Base-by-base conservation (phyloP, 257 asterid genomes). In the Asclepias syriaca region DNA sequence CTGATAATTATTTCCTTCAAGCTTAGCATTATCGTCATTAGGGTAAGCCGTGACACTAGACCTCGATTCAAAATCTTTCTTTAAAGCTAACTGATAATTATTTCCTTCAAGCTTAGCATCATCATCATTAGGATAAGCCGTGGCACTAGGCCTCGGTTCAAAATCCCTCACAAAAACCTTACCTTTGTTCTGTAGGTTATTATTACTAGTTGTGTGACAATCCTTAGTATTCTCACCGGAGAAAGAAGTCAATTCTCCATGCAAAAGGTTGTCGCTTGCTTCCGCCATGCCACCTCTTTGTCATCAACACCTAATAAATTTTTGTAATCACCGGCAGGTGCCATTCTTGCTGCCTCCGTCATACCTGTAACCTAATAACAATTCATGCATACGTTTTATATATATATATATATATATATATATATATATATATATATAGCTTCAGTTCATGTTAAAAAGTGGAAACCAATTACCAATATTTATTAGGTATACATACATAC, bases 31-130 rank as follows among this genome's bases (percentile, higher is more conserved):
- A 11, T 13, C 64, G 1, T 57, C 34, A 22, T 57, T 3, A 1
- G 1, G 27, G 27, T 84, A 84, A 4, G 80, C 46, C 0, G 80
- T 56, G 5, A 13, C 2, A 50, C 63, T 78, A 24, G 85, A 84
- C 8, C 80, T 78, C 0, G 85, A 82, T 37, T 84, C 79, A 32
- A 82, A 81, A 43, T 76, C 71, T 24, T 27, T 64, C 51, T 2
- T 14, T 24, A 60, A 51, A 1, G 18, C 40, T 29, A 39, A 22
- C 32, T 24, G 48, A 43, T 43, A 40, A 40, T 29, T 29, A 34
- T 4, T 34, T 34, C 48, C 12, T 43, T 43, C 11, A 6, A 43
- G 48, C 11, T 6, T 6, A 4, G 2, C 64, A 9, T 9, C 5
- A 11, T 13, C 64, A 0, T 57, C 34, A 10, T 57, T 3, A 1